These are phyloP conservation scores for Penicillium canescens DNA, from an alignment of 495 filamentous ascomycete species.

Conservation along the genomic window DNA sequence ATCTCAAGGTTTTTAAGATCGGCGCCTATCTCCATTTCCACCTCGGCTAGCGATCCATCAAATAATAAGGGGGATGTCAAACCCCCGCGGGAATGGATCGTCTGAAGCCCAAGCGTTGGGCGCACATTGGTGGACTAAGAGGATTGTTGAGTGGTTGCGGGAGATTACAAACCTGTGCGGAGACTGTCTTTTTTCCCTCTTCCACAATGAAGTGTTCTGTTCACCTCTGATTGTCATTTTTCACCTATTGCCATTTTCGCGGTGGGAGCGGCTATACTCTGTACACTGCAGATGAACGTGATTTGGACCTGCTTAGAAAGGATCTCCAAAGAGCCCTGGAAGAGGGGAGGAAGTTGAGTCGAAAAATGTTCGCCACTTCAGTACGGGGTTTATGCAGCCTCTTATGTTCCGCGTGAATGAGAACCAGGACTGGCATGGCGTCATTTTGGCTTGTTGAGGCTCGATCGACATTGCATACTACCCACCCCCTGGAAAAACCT, in stretches of 20 bases:
- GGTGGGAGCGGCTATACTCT: too few relatives aligned
- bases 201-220: not conserved
- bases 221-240: too few relatives aligned
- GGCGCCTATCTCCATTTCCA: constrained; percentile 31
- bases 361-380: too few relatives aligned
- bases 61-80: constrained; percentile 17
- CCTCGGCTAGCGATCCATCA: constrained; percentile 26
- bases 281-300: not conserved
- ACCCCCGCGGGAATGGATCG: constrained; percentile 36
- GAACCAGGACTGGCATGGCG: constrained; percentile 17
- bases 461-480: constrained; percentile 44
- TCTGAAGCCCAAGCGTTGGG: constrained; percentile 25
- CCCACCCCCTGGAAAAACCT: constrained; percentile 21
- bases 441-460: constrained; percentile 29
- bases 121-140: constrained; percentile 13
- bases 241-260: too few relatives aligned
- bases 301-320: not conserved
- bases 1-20: constrained; percentile 20
- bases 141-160: constrained; percentile 5
- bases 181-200: not conserved
- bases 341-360: too few relatives aligned
- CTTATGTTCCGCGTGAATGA: constrained; percentile 10
- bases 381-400: too few relatives aligned
- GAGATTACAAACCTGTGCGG: constrained; percentile 10
- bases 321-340: too few relatives aligned